Percentiles rank a stretch among this genome's conserved stretches.
phyloP scores from a whole-genome alignment of 305 asterid species.

The Fraxinus albicans region DNA sequence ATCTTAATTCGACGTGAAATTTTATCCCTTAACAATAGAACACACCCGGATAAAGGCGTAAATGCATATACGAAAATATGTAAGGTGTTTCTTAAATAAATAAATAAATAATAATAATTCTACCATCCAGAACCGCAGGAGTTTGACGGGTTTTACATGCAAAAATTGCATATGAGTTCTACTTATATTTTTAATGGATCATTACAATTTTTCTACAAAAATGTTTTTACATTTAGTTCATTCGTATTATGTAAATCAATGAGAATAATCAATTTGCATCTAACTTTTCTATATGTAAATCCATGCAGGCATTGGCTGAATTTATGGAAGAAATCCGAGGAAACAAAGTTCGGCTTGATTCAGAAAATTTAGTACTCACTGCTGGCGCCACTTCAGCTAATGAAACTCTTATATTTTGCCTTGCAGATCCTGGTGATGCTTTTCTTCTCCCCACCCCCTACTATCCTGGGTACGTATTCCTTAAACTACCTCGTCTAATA shows the following conservation, averaged over 20 bases:
- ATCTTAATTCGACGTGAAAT: no score
- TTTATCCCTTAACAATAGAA: no score
- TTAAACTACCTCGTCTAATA: background rate
- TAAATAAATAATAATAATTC: background rate
- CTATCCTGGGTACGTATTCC: slow-evolving; percentile 75
- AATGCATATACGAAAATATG: background rate
- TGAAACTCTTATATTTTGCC: slow-evolving; percentile 79
- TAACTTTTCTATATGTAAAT: background rate
- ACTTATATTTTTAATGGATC: background rate
- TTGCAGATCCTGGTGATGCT: slow-evolving; percentile 84
- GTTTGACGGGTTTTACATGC: background rate
- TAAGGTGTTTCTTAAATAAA: background rate
- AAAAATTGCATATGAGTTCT: background rate
- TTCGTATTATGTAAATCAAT: background rate
- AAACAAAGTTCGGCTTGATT: slow-evolving; percentile 63
- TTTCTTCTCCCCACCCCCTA: slow-evolving; percentile 89
- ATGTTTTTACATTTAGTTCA: background rate
- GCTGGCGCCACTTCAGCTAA: slow-evolving; percentile 97
- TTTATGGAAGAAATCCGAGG: slow-evolving; percentile 89
- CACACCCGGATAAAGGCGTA: background rate
- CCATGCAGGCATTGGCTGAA: slow-evolving; percentile 61
- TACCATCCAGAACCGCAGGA: background rate
- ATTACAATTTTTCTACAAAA: no score
- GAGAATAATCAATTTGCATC: background rate
- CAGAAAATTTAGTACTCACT: slow-evolving; percentile 69